Evolutionary conservation across 2,329 filamentous ascomycete genomes (phyloP).

Genomic region (Alternaria atra): DNA sequence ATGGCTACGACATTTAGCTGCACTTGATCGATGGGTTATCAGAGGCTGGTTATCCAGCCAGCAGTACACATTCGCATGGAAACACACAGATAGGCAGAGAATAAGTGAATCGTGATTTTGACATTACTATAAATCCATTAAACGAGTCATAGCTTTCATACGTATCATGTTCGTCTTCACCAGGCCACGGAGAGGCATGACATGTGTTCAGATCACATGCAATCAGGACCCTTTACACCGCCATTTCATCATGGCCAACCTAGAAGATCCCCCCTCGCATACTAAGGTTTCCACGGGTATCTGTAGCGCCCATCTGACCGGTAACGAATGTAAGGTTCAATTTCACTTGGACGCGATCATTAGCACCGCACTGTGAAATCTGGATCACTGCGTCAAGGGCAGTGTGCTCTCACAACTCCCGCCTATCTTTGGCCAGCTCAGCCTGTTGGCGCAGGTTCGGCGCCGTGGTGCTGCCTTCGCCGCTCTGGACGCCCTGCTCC

Average conservation of each 20-base stretch:
- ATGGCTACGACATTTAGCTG: no score
- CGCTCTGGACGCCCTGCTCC: conserved; percentile 57
- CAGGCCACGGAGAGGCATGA: background rate
- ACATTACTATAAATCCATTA: background rate
- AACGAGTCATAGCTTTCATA: background rate
- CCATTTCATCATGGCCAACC: conserved; percentile 33
- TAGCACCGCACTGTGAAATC: conserved; percentile 16
- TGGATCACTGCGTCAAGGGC: background rate
- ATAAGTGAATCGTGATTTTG: background rate
- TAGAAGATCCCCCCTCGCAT: conserved; percentile 42
- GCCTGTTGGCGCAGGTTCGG: conserved; percentile 49
- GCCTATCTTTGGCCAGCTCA: conserved; percentile 42
- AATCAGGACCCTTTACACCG: background rate
- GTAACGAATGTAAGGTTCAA: conserved; percentile 17
- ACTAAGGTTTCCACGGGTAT: conserved; percentile 50
- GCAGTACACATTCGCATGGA: background rate
- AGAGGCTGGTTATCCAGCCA: background rate
- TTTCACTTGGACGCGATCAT: conserved; percentile 16
- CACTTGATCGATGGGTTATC: no score
- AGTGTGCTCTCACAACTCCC: conserved; percentile 43
- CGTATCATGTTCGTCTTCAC: background rate
- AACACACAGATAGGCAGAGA: background rate
- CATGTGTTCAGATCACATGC: background rate
- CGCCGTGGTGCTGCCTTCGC: conserved; percentile 40
- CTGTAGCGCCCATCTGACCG: conserved; percentile 28